Evolutionary conservation across 2,329 filamentous ascomycete species (phyloP).

Genomic region (Fusarium protoensiforme): DNA sequence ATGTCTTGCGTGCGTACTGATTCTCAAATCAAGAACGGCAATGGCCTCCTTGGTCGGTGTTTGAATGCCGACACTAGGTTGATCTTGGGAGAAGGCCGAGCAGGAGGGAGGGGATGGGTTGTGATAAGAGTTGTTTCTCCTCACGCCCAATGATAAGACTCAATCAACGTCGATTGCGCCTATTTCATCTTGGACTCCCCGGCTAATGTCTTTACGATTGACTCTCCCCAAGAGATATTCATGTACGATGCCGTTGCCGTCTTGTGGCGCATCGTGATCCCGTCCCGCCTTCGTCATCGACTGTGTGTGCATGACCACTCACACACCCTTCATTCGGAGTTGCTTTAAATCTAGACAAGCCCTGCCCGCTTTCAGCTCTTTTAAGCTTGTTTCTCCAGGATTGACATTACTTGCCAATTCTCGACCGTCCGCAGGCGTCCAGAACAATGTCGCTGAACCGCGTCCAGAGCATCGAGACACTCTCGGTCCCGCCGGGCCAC

Average conservation of each 20-base stretch:
- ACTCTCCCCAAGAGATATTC: conserved; percentile 13
- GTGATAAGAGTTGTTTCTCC: background rate
- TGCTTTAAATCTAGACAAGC: conserved; percentile 6
- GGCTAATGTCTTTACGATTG: conserved; percentile 4
- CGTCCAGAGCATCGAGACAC: conserved; percentile 64
- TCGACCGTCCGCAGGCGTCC: background rate
- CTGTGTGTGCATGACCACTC: conserved; percentile 10
- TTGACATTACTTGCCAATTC: background rate
- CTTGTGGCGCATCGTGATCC: conserved; percentile 30
- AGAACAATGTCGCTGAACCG: conserved; percentile 63
- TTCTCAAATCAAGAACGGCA: background rate
- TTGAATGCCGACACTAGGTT: background rate
- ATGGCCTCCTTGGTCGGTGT: background rate
- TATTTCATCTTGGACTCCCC: conserved; percentile 6
- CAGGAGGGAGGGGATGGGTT: background rate
- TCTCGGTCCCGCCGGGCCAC: conserved; percentile 47
- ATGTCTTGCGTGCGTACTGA: background rate
- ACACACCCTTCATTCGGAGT: conserved; percentile 4
- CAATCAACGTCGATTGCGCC: background rate
- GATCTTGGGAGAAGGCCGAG: background rate
- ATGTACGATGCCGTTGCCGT: conserved; percentile 13
- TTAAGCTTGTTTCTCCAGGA: background rate
- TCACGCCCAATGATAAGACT: background rate
- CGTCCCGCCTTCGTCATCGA: conserved; percentile 31
- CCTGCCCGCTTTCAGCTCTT: background rate